phyloP scores from a whole-genome alignment of 148 eudicot genomes.

The Selenicereus undatus region DNA sequence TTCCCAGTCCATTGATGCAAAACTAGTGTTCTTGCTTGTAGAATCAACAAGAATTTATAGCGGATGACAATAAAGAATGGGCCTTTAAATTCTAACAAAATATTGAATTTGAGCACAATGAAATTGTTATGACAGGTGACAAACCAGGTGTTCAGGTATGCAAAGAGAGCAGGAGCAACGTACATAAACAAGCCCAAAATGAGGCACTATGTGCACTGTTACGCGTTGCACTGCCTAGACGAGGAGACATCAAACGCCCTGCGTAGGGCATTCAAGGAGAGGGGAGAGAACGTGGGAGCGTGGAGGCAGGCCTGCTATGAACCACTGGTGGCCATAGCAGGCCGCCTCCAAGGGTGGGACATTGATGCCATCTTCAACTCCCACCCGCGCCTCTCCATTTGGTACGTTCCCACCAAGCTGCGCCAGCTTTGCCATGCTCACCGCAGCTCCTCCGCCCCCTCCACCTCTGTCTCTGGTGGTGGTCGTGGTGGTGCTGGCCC shows the following conservation, averaged over 20 bases:
- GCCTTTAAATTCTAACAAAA: too few species aligned
- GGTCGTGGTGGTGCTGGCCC: slow-evolving; percentile 9
- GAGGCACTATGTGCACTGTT: slow-evolving; percentile 97
- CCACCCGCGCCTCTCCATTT: slow-evolving; percentile 78
- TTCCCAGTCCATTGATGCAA: too few species aligned
- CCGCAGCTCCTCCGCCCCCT: slow-evolving; percentile 35
- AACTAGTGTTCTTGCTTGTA: too few species aligned
- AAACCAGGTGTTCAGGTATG: slow-evolving; percentile 87
- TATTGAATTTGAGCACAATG: too few species aligned
- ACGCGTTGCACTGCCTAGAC: slow-evolving; percentile 84
- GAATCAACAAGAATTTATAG: too few species aligned
- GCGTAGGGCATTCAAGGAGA: slow-evolving; percentile 65
- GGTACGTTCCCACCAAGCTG: slow-evolving; percentile 96
- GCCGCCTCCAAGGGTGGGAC: slow-evolving; percentile 79
- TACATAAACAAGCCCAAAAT: slow-evolving; percentile 99
- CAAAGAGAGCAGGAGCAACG: slow-evolving; percentile 89
- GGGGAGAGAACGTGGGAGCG: slow-evolving; percentile 87
- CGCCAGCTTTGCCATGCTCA: slow-evolving; percentile 89
- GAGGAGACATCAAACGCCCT: slow-evolving; percentile 76
- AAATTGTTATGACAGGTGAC: slow-evolving; percentile 50
- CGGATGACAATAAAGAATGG: too few species aligned
- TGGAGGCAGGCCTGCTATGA: slow-evolving; percentile 91
- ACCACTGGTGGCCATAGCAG: slow-evolving; percentile 73
- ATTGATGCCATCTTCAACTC: slow-evolving; percentile 83
- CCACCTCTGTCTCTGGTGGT: slow-evolving; percentile 21